Percentiles rank a stretch among this genome's conserved stretches.
phyloP scores from a whole-genome alignment of 257 asterid species.

The Plantago major region DNA sequence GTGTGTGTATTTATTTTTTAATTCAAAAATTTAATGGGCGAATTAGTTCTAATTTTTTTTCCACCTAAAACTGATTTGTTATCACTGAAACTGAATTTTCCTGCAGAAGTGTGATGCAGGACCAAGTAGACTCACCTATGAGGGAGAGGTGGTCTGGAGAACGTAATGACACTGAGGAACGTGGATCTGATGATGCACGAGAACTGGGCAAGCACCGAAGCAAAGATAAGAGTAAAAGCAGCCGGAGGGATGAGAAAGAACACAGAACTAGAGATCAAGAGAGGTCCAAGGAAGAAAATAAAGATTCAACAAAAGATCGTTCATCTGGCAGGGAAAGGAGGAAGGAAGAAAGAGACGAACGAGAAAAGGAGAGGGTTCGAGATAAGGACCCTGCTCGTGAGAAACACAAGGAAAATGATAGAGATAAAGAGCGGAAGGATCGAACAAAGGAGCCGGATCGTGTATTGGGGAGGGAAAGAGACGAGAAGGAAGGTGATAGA shows the following conservation, averaged over 20 bases:
- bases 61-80: too few species aligned
- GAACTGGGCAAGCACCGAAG: conserved; percentile 50
- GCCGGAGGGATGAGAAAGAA: conserved; percentile 64
- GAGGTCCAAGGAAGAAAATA: conserved; percentile 49
- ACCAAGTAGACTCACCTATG: conserved; percentile 18
- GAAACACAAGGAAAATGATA: conserved; percentile 57
- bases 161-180: conserved; percentile 44
- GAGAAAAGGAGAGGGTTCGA: conserved; percentile 47
- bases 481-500: conserved; percentile 38
- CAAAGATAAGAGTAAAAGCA: conserved; percentile 61
- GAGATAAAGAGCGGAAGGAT: conserved; percentile 59
- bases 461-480: conserved; percentile 45
- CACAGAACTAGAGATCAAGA: conserved; percentile 66
- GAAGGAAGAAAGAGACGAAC: conserved; percentile 66
- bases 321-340: conserved; percentile 50
- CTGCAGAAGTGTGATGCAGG: conserved; percentile 53
- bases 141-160: conserved; percentile 58
- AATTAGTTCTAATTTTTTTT: too few species aligned
- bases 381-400: conserved; percentile 59
- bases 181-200: conserved; percentile 37
- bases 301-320: conserved; percentile 44
- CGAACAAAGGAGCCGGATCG: conserved; percentile 51
- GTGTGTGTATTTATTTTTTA: too few species aligned
- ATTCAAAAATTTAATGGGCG: too few species aligned
- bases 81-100: too few species aligned